Evolutionary conservation across 352 stramenopile genomes (phyloP).

Genomic region (Saprolegnia parasitica): DNA sequence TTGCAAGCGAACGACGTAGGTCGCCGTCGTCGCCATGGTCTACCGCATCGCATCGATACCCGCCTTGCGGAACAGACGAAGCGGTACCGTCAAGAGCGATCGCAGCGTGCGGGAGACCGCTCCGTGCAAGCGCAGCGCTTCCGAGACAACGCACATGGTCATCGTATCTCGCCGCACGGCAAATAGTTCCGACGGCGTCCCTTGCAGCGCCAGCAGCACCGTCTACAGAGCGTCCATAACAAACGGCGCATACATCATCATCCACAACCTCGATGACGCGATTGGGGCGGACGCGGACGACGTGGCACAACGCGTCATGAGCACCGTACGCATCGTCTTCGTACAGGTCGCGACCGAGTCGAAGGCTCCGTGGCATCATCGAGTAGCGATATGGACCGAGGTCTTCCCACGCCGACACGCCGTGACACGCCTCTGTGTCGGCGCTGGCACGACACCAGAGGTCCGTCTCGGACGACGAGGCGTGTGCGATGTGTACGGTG

Average conservation of each 20-base stretch:
- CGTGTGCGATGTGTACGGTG: not conserved
- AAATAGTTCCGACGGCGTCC: conserved; percentile 1
- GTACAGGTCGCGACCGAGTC: no score
- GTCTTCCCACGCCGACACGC: not conserved
- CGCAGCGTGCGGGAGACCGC: not conserved
- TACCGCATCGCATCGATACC: conserved; percentile 2
- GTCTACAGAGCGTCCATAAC: not conserved
- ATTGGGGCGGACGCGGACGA: not conserved
- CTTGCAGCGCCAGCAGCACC: conserved; percentile 9
- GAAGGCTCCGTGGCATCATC: no score
- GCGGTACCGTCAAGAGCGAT: not conserved
- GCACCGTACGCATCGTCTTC: not conserved
- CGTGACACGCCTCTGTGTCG: not conserved
- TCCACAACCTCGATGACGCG: not conserved
- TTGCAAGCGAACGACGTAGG: not conserved
- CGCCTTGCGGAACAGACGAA: not conserved
- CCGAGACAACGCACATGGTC: not conserved
- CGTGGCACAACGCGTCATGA: not conserved
- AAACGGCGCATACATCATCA: not conserved
- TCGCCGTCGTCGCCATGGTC: conserved; percentile 10
- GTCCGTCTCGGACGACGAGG: not conserved
- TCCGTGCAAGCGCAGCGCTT: not conserved
- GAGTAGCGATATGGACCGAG: not conserved
- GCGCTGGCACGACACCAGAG: not conserved
- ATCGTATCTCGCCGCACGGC: not conserved